Base-by-base conservation (phyloP, 2,329 filamentous ascomycete species). In the Paraphaeosphaeria sporulosa region DNA sequence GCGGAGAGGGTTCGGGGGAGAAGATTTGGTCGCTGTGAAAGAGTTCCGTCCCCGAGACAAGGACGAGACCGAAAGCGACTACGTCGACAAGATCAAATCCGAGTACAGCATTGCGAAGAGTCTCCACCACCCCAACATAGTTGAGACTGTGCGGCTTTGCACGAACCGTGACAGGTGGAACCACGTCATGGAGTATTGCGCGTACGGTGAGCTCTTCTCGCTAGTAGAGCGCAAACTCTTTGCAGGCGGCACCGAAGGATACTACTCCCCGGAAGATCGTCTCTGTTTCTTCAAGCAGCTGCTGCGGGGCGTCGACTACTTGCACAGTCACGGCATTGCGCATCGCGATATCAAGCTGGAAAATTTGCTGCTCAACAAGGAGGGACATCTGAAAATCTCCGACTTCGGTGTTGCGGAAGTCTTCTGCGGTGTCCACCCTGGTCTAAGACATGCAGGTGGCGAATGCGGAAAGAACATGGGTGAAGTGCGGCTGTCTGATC, bases 181-280 rank as follows among this genome's bases (percentile, higher is more conserved):
- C 75, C 92, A 96, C 75, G 92, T 96, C 58, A 97, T 97, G 93
- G 92, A 97, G 75, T 96, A 91, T 76, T 96, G 93, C 80, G 85
- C 87, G 3, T 87, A 92, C 67, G 93, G 93, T 48, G 93, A 96
- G 72, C 81, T 97, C 6, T 94, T 90, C 75, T 84, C 84, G 63
- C 81, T 96, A 13, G 89, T 96, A 42, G 86, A 89, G 65, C 90
- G 74, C 23, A 77, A 76, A 43, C 64, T 79, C n/a, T 80, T 80
- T 55, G 74, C 89, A 74, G 86, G 86, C 36, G 70, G 69, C 2
- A 58, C 64, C 0, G 89, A 90, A 25, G 74, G 72, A 0, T 74
- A 74, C 69, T 86, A 96, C 64, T 86, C 82, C 58, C 79, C 82
- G 3, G 84, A 88, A 7, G 92, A 96, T 72, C 89, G 91, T 10